Evolutionary conservation across 2,329 filamentous ascomycete genomes (phyloP).

Genomic region (Xylariaceae sp.): DNA sequence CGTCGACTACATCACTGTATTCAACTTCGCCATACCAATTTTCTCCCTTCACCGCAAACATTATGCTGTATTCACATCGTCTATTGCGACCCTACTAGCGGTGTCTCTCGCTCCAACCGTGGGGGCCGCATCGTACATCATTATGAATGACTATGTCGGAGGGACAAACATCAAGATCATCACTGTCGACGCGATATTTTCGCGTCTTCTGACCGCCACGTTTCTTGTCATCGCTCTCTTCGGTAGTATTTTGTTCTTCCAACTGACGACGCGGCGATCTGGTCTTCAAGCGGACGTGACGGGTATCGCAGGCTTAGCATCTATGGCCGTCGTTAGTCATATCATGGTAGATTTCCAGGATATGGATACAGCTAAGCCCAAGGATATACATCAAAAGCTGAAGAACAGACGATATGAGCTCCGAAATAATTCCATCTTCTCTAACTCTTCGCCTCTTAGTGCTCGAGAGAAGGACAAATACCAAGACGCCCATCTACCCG

Average conservation of each 20-base stretch:
- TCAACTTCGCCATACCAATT: constrained; percentile 62
- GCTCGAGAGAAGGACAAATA: constrained; percentile 43
- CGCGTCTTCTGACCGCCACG: constrained; percentile 55
- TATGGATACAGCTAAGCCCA: constrained; percentile 62
- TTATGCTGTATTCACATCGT: constrained; percentile 65
- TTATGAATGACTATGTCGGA: constrained; percentile 48
- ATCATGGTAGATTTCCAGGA: constrained; percentile 72
- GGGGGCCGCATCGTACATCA: constrained; percentile 57
- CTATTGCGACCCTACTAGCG: constrained; percentile 60
- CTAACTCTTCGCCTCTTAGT: constrained; percentile 45
- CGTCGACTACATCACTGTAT: constrained; percentile 68
- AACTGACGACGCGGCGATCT: constrained; percentile 59
- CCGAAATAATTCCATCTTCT: constrained; percentile 66
- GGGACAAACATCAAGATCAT: constrained; percentile 51
- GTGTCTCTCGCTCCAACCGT: constrained; percentile 67
- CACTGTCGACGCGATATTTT: constrained; percentile 54
- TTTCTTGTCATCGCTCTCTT: constrained; percentile 55
- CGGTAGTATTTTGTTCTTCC: constrained; percentile 55
- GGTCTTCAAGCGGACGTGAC: constrained; percentile 65
- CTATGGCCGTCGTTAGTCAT: constrained; percentile 70
- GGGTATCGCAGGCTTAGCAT: constrained; percentile 69
- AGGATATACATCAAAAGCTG: constrained; percentile 65
- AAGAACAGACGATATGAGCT: constrained; percentile 64
- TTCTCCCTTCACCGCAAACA: constrained; percentile 59
- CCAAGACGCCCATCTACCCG: constrained; percentile 45